Evolutionary conservation across 2,329 filamentous ascomycete species (phyloP), one percentile per base, ranked within the genome.

Genomic region (Botryotinia narcissicola): DNA sequence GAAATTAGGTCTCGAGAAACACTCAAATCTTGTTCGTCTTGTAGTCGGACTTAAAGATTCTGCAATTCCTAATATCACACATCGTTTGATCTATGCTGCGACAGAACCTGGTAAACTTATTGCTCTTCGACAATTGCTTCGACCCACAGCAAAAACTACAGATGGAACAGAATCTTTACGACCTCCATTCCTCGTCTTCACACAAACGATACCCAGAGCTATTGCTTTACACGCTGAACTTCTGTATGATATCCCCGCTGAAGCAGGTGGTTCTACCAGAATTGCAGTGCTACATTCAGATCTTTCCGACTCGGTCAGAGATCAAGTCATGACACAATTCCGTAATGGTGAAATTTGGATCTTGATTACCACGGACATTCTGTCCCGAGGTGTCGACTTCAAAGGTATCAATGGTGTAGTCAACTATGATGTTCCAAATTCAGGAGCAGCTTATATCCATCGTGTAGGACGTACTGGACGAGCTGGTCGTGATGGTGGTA

Each of bases 31-130:
- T 4, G 82, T 98, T 76, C 92, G 96, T 62, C 87, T 98, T 9
- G 94, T 99, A 9, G 94, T 98, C n/a, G 96, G 96, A 7, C 85
- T 99, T 67, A 98, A 98, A 83, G 96, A 99, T 83, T 95, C 94
- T 3, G 95, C 95, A 3, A 92, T 99, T 69, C 95, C 96, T 60
- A 97, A 97, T 79, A 92, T 99, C 75, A 87, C 91, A 44, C 96
- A 99, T 84, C 92, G 91, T 77, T 90, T 99, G 40, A 90, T 92
- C 44, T 99, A 98, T 83, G 93, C 94, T 48, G 96, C 94, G 64
- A 97, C 93, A 8, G 96, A 99, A 82, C 91, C 93, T 79, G 96
- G 96, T 74, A 99, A 99, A 81, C 89, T 99, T 44, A 90, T 98
- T 72, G 95, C 93, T 10, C 87, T 99, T 20, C 92, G 96, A 63